A percentile compares a stretch with the other conserved stretches of the same genome.
phyloP scores from a whole-genome alignment of 2,329 filamentous ascomycete species.

The Penicillium sumatraense region DNA sequence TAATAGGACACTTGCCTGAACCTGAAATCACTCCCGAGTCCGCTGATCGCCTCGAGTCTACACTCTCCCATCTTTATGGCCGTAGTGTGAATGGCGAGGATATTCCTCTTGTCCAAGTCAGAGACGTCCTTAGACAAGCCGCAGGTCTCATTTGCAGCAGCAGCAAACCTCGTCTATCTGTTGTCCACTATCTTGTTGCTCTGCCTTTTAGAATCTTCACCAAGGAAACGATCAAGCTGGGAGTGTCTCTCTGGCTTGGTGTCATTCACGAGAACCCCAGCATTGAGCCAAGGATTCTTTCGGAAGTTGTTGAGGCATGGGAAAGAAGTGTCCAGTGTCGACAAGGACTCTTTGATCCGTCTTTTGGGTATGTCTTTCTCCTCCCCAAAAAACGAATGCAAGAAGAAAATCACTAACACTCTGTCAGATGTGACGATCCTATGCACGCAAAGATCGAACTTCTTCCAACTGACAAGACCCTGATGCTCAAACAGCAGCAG shows the following conservation, averaged over 20 bases:
- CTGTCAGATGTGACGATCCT: slow-evolving; percentile 74
- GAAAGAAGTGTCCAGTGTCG: slow-evolving; percentile 78
- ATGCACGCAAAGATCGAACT: slow-evolving; percentile 93
- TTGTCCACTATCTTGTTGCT: slow-evolving; percentile 84
- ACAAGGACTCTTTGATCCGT: slow-evolving; percentile 78
- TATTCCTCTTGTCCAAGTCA: slow-evolving; percentile 74
- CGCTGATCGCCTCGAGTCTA: slow-evolving; percentile 54
- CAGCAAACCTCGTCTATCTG: slow-evolving; percentile 73
- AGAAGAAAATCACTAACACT: slow-evolving; percentile 14
- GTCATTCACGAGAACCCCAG: slow-evolving; percentile 94
- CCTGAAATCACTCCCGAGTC: slow-evolving; percentile 21
- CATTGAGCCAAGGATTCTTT: slow-evolving; percentile 82
- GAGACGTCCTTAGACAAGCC: slow-evolving; percentile 80
- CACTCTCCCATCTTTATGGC: slow-evolving; percentile 73
- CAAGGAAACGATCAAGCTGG: slow-evolving; percentile 93
- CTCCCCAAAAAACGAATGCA: slow-evolving; percentile 30
- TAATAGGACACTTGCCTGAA: not conserved
- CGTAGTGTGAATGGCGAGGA: slow-evolving; percentile 71
- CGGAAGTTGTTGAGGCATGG: slow-evolving; percentile 89
- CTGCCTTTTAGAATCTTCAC: slow-evolving; percentile 94
- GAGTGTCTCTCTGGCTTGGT: slow-evolving; percentile 93
- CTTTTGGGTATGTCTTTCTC: slow-evolving; percentile 59
- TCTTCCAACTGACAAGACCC: slow-evolving; percentile 81
- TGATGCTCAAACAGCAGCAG: slow-evolving; percentile 75
- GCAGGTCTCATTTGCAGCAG: slow-evolving; percentile 84